Evolutionary conservation across 192 early-diverging fungal genomes (phyloP), one percentile per base, ranked within the genome.

Genomic region (Lunasporangiospora selenospora): DNA sequence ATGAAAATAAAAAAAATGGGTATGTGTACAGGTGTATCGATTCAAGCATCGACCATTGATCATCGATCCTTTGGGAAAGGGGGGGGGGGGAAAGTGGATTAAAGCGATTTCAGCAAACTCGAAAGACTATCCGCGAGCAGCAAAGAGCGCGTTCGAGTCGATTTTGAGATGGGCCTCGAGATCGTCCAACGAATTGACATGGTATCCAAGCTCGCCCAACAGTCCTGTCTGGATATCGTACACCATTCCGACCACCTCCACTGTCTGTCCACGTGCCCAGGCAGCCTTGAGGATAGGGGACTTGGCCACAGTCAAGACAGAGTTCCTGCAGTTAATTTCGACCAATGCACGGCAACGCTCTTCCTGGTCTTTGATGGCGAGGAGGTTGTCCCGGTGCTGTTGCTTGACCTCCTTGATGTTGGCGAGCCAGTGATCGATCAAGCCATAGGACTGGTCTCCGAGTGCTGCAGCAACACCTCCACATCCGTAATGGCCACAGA

Each of bases 341-440:
- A 85, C 81, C 29, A 90, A 58, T 16, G 75, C 77, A 26, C 84
- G 80, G 23, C 58, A 75, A 27, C 75, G 69, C 23, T 79, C 78
- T 16, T 71, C 49, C 40, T 80, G 60, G 26, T 67, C 67, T 39
- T 77, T 30, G 29, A 76, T 66, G 29, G 23, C 18, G 11, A 81
- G 64, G 1, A 85, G 21, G 37, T 79, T 71, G 10, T 36, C 29
- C 18, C 51, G 56, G 31, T 73, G 69, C 19, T 84, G 73, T 48
- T 81, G 38, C 54, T 91, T 90, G 36, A 95, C 79, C 60, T 93
- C 92, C 77, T 92, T 90, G 75, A 97, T 91, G 65, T 86, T 84
- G 10, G 85, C 78, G 30, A 98, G 81, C 96, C 96, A 98, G 80
- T 92, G 90, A 67, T 98, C 92, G 26, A 98, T 87, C 23, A 93